Conservation (phyloP, 257 asterid genomes). For the Linderniella brevidens region DNA sequence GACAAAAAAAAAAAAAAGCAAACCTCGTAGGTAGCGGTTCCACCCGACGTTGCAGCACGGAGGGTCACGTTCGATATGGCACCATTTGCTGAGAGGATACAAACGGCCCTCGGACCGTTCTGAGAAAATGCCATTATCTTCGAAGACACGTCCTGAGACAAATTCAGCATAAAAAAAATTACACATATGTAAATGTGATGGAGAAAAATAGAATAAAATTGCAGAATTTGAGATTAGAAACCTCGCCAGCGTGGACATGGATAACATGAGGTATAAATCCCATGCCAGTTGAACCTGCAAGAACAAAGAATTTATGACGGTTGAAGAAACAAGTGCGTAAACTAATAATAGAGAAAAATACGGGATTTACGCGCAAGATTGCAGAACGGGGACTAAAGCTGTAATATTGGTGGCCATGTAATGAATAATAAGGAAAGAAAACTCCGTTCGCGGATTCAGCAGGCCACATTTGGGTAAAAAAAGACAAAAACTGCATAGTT, state of each 20-base stretch:
- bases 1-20: conserved; percentile 1
- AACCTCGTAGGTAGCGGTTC: conserved; percentile 59
- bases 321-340: neutral
- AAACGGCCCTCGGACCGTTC: conserved; percentile 35
- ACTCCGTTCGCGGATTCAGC: too few relatives aligned
- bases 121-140: conserved; percentile 49
- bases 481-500: too few relatives aligned
- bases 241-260: conserved; percentile 25
- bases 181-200: neutral
- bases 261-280: conserved; percentile 21
- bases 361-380: too few relatives aligned
- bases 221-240: neutral
- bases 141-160: conserved; percentile 42
- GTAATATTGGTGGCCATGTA: too few relatives aligned
- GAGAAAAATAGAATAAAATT: neutral
- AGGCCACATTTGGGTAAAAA: too few relatives aligned
- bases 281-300: conserved; percentile 24
- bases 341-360: neutral
- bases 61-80: conserved; percentile 40
- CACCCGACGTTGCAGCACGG: conserved; percentile 41
- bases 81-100: conserved; percentile 46
- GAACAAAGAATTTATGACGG: neutral
- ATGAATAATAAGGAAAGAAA: too few relatives aligned
- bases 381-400: too few relatives aligned
- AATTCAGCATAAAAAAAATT: neutral